Percentiles rank a stretch among this genome's conserved stretches.
phyloP scores from a whole-genome alignment of 2,329 filamentous ascomycete species.

The Claviceps monticola region DNA sequence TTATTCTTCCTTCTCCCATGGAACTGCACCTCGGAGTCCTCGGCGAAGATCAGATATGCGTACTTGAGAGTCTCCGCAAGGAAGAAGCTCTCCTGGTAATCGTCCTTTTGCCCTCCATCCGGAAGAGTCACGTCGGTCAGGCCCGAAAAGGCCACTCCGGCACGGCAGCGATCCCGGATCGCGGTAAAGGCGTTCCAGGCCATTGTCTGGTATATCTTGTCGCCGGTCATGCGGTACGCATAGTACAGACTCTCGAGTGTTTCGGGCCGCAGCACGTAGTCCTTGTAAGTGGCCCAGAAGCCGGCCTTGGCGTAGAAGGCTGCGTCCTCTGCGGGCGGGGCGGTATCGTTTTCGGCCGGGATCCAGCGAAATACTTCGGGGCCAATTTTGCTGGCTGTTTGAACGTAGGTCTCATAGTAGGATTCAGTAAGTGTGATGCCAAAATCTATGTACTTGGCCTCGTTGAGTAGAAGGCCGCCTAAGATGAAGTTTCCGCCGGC shows the following conservation, averaged over 20 bases:
- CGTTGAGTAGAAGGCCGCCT: conserved; percentile 54
- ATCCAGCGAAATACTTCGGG: conserved; percentile 60
- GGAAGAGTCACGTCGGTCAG: conserved; percentile 51
- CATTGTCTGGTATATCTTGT: conserved; percentile 67
- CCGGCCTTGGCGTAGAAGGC: conserved; percentile 57
- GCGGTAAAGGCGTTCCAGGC: conserved; percentile 64
- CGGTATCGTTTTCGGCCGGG: conserved; percentile 26
- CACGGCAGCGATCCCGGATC: conserved; percentile 50
- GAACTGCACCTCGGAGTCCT: conserved; percentile 41
- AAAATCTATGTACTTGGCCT: conserved; percentile 55
- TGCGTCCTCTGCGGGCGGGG: conserved; percentile 30
- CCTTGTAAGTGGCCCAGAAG: conserved; percentile 4
- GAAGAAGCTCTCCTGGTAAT: conserved; percentile 78
- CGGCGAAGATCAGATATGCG: conserved; percentile 54
- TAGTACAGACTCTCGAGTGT: conserved; percentile 81
- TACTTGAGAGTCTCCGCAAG: conserved; percentile 86
- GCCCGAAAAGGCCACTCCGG: conserved; percentile 52
- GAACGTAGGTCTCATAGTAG: conserved; percentile 62
- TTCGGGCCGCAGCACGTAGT: conserved; percentile 64
- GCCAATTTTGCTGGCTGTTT: conserved; percentile 58
- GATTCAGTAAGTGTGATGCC: conserved; percentile 57
- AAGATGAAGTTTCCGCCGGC: conserved; percentile 77
- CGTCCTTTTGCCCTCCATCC: conserved; percentile 44
- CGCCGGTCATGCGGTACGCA: conserved; percentile 65
- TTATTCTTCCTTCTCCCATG: conserved; percentile 31